Conservation (phyloP, 2,329 filamentous ascomycete species). For the Ophiostoma himal-ulmi region DNA sequence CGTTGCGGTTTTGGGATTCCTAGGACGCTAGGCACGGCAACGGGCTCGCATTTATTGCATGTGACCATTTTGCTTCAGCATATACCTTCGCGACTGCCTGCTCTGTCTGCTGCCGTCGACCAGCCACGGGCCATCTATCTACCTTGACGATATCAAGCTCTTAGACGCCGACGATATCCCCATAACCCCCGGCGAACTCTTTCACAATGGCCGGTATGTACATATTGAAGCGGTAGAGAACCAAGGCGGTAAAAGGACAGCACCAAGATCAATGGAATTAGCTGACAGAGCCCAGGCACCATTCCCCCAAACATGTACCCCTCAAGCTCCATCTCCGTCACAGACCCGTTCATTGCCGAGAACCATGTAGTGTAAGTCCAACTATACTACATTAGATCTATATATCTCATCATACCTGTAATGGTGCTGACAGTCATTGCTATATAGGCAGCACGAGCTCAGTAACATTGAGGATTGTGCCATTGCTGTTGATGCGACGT, state of each 20-base stretch:
- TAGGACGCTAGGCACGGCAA: background rate
- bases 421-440: background rate
- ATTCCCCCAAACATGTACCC: background rate
- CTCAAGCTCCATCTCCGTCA: slow-evolving; percentile 14
- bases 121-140: background rate
- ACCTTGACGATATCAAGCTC: background rate
- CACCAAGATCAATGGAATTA: background rate
- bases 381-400: background rate
- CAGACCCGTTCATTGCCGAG: slow-evolving; percentile 28
- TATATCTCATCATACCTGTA: background rate
- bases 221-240: background rate
- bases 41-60: background rate
- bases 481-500: slow-evolving; percentile 81
- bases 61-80: background rate
- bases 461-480: slow-evolving; percentile 66
- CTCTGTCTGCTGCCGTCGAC: background rate
- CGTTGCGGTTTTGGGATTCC: background rate
- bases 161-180: background rate
- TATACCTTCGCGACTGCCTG: background rate
- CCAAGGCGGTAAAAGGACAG: background rate
- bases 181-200: background rate
- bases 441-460: slow-evolving; percentile 52
- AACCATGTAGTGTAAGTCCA: slow-evolving; percentile 25
- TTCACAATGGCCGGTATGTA: background rate
- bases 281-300: background rate